phyloP scores from a whole-genome alignment of 176 grass and related monocot species.

The Cocos nucifera region DNA sequence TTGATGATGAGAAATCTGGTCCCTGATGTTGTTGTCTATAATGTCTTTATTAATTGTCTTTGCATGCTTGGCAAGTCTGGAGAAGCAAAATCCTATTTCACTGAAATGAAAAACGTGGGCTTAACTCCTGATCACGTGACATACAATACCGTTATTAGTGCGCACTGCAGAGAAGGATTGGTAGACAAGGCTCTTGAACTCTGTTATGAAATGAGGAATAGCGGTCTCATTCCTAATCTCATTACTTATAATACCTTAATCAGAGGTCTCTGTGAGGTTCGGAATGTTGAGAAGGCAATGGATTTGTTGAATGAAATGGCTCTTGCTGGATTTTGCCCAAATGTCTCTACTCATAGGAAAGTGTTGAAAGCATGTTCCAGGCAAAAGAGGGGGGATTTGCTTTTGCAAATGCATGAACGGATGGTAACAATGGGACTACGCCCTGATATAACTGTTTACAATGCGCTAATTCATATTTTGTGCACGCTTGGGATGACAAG shows the following conservation, averaged over 20 bases:
- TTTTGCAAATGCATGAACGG: slow-evolving; percentile 61
- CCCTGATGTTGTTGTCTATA: slow-evolving; percentile 77
- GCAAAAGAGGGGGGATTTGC: slow-evolving; percentile 26
- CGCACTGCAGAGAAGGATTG: slow-evolving; percentile 52
- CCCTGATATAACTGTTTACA: slow-evolving; percentile 47
- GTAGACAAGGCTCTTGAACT: slow-evolving; percentile 50
- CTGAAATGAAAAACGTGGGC: slow-evolving; percentile 67
- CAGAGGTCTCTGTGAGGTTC: slow-evolving; percentile 34
- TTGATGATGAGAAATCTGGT: slow-evolving; percentile 51
- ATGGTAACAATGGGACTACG: slow-evolving; percentile 49
- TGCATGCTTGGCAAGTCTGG: slow-evolving; percentile 45
- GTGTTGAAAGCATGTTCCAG: slow-evolving; percentile 58
- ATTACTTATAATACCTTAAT: slow-evolving; percentile 67
- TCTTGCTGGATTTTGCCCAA: slow-evolving; percentile 37
- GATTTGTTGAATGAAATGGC: slow-evolving; percentile 57
- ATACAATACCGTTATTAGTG: slow-evolving; percentile 79
- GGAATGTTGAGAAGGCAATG: slow-evolving; percentile 37
- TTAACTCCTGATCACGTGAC: slow-evolving; percentile 65
- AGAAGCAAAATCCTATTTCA: slow-evolving; percentile 54
- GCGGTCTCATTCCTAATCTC: slow-evolving; percentile 60
- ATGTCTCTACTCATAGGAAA: slow-evolving; percentile 43
- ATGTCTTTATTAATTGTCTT: slow-evolving; percentile 94
- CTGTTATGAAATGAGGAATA: slow-evolving; percentile 43
- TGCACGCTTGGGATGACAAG: slow-evolving; percentile 67
- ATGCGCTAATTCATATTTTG: slow-evolving; percentile 57